Percentiles rank a stretch among this genome's conserved stretches.
phyloP scores from a whole-genome alignment of 345 rosid species.

The Hibiscus tridactylites region DNA sequence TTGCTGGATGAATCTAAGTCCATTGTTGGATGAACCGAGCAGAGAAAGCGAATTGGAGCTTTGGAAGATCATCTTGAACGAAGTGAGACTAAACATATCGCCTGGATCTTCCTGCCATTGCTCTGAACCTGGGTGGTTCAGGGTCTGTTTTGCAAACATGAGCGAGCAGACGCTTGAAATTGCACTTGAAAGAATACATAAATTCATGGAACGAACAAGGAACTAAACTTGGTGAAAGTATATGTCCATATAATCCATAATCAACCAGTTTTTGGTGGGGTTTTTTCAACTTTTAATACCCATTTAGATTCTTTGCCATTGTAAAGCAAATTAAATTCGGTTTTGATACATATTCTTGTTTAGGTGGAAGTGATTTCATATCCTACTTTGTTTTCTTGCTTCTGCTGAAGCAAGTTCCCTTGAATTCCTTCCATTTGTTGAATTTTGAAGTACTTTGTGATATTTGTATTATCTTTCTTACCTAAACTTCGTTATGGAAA shows the following conservation, averaged over 20 bases:
- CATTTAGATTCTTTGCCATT: neutral
- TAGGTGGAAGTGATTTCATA: neutral
- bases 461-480: neutral
- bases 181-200: conserved; percentile 63
- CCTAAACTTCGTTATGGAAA: neutral
- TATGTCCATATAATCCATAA: neutral
- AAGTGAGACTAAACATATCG: conserved; percentile 71
- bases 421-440: neutral
- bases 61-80: conserved; percentile 55
- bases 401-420: conserved; percentile 11
- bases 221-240: neutral
- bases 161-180: conserved; percentile 64
- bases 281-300: neutral
- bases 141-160: conserved; percentile 96
- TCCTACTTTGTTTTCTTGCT: conserved; percentile 15
- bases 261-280: neutral
- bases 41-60: conserved; percentile 65
- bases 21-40: conserved; percentile 40
- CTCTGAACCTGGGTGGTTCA: conserved; percentile 89
- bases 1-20: conserved; percentile 93
- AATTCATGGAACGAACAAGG: conserved; percentile 44
- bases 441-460: neutral
- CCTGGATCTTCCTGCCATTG: conserved; percentile 96
- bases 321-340: neutral
- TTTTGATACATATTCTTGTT: neutral